phyloP scores from a whole-genome alignment of 176 grass and related monocot species.

The Avena eriantha region DNA sequence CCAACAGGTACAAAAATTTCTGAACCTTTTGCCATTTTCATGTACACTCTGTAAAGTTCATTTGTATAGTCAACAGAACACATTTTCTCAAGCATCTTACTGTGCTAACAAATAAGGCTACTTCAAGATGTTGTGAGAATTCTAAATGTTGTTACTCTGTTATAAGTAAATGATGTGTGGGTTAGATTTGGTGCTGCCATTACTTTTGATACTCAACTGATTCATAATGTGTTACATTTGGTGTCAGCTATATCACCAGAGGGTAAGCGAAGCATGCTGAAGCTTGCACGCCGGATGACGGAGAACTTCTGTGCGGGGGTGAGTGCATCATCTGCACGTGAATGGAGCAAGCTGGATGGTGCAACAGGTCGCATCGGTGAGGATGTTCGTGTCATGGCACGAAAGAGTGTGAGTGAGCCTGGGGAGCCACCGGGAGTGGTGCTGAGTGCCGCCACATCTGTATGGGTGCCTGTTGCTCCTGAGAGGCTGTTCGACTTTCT shows the following conservation, averaged over 20 bases:
- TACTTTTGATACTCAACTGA: not conserved
- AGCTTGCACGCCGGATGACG: slow-evolving; percentile 83
- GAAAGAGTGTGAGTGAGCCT: slow-evolving; percentile 75
- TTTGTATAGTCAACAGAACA: not conserved
- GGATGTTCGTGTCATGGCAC: slow-evolving; percentile 76
- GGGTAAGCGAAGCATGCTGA: slow-evolving; percentile 88
- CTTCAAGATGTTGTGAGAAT: not conserved
- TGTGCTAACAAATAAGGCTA: not conserved
- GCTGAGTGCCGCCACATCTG: slow-evolving; percentile 78
- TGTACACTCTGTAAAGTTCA: slow-evolving; percentile 25
- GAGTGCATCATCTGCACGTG: slow-evolving; percentile 68
- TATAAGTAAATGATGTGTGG: not conserved
- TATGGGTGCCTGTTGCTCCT: slow-evolving; percentile 73
- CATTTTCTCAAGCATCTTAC: slow-evolving; percentile 2
- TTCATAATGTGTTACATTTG: not conserved
- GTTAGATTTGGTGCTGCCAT: not conserved
- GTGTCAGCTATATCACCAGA: slow-evolving; percentile 64
- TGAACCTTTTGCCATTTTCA: slow-evolving; percentile 43
- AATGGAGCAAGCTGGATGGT: slow-evolving; percentile 73
- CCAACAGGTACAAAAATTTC: slow-evolving; percentile 49
- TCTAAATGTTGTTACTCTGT: not conserved
- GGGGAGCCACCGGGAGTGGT: slow-evolving; percentile 84
- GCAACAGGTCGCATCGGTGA: slow-evolving; percentile 56
- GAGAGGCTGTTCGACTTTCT: slow-evolving; percentile 80
- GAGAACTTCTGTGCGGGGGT: slow-evolving; percentile 79